phyloP scores from a whole-genome alignment of 805 yeast species.

The Saccharomycopsis amapae region DNA sequence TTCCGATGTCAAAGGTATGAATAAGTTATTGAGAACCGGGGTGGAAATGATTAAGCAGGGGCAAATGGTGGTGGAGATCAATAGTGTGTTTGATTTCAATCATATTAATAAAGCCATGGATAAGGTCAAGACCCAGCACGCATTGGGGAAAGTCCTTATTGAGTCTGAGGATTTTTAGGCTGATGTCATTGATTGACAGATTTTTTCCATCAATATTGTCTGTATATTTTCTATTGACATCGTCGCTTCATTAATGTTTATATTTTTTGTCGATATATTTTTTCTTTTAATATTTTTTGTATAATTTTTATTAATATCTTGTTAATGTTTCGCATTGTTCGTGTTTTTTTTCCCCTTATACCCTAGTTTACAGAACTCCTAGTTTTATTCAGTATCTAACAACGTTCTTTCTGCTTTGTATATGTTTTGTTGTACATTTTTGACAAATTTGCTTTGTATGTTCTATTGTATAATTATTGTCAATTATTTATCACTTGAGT shows the following conservation, averaged over 20 bases:
- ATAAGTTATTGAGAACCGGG: slow-evolving; percentile 37
- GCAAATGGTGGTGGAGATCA: slow-evolving; percentile 43
- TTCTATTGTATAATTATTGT: too few relatives aligned
- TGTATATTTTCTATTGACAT: neutral
- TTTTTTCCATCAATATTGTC: neutral
- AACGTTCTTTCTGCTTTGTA: too few relatives aligned
- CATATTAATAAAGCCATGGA: slow-evolving; percentile 48
- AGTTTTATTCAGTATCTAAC: too few relatives aligned
- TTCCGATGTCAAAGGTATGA: slow-evolving; percentile 23
- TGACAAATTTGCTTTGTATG: too few relatives aligned
- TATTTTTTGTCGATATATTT: too few relatives aligned
- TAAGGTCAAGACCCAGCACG: slow-evolving; percentile 41
- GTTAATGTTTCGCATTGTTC: too few relatives aligned
- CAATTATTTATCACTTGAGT: too few relatives aligned
- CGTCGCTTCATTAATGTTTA: neutral
- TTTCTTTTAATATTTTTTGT: too few relatives aligned
- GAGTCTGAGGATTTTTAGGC: slow-evolving; percentile 36
- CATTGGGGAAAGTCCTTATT: slow-evolving; percentile 64
- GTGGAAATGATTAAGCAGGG: slow-evolving; percentile 40
- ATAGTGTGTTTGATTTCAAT: slow-evolving; percentile 49
- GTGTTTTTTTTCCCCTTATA: too few relatives aligned
- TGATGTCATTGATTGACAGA: neutral
- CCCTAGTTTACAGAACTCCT: too few relatives aligned
- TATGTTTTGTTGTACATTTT: too few relatives aligned
- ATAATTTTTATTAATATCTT: too few relatives aligned